Evolutionary conservation across 2,329 filamentous ascomycete genomes (phyloP).

Genomic region (Furcasterigmium sp.): DNA sequence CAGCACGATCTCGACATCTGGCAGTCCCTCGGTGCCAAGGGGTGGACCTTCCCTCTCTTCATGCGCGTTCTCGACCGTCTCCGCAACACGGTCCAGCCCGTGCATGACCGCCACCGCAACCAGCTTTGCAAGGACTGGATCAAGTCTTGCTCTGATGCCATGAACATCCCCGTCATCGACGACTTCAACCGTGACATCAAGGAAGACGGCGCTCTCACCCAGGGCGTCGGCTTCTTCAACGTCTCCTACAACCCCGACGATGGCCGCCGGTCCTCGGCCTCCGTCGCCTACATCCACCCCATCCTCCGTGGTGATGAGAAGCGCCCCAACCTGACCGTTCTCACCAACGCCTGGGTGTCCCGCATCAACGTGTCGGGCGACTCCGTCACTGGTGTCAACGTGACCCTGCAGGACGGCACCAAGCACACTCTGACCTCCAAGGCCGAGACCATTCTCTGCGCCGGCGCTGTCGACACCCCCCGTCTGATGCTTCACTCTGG

Average conservation of each 20-base stretch:
- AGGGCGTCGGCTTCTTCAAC: conserved; percentile 85
- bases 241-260: conserved; percentile 89
- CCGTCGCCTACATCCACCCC: conserved; percentile 89
- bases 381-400: conserved; percentile 66
- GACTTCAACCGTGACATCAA: conserved; percentile 87
- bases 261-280: conserved; percentile 77
- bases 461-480: conserved; percentile 77
- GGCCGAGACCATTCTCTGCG: conserved; percentile 70
- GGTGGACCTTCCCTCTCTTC: conserved; percentile 84
- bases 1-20: conserved; percentile 83
- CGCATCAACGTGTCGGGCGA: conserved; percentile 68
- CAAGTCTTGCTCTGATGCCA: conserved; percentile 68
- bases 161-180: conserved; percentile 73
- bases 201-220: conserved; percentile 63
- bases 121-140: conserved; percentile 92
- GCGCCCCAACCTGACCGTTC: conserved; percentile 75
- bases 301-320: conserved; percentile 79
- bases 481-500: conserved; percentile 57
- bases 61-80: conserved; percentile 77
- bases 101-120: conserved; percentile 80
- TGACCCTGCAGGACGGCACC: conserved; percentile 53
- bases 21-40: conserved; percentile 74
- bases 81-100: conserved; percentile 84
- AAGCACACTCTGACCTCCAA: conserved; percentile 46
- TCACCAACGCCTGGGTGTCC: conserved; percentile 85